Percentiles rank a stretch among this genome's conserved stretches.
phyloP scores from a whole-genome alignment of 2,329 filamentous ascomycete genomes.

The Penicillium sp. region DNA sequence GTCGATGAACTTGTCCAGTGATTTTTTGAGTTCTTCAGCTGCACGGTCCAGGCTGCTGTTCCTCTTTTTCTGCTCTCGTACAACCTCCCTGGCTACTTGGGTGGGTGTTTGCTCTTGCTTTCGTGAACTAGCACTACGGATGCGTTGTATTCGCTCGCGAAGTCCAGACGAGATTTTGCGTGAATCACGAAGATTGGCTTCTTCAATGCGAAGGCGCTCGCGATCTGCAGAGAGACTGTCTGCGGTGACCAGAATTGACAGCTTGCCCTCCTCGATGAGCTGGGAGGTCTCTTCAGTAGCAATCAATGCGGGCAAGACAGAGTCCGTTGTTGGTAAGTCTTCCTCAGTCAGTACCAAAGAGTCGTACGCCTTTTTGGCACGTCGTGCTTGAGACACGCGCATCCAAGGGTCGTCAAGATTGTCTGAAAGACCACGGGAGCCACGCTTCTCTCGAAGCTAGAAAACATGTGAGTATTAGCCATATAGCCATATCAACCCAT shows the following conservation, averaged over 20 bases:
- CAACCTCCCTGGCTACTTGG: constrained; percentile 63
- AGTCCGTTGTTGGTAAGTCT: constrained; percentile 66
- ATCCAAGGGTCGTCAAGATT: constrained; percentile 30
- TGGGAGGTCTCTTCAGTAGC: constrained; percentile 68
- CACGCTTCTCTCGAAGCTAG: constrained; percentile 37
- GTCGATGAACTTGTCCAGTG: constrained; percentile 71
- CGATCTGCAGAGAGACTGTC: constrained; percentile 43
- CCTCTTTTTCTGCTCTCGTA: constrained; percentile 62
- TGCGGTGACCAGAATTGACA: constrained; percentile 53
- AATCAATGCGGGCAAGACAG: constrained; percentile 69
- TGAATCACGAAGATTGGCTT: constrained; percentile 51
- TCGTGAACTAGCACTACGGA: constrained; percentile 60
- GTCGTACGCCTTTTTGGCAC: constrained; percentile 66
- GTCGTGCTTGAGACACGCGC: constrained; percentile 50
- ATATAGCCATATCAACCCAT: constrained; percentile 8
- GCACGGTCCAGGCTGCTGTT: constrained; percentile 63
- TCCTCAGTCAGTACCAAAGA: constrained; percentile 63
- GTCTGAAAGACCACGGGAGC: constrained; percentile 32
- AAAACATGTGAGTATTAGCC: constrained; percentile 13
- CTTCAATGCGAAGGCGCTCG: constrained; percentile 46
- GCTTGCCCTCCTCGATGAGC: constrained; percentile 65
- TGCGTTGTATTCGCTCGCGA: constrained; percentile 58
- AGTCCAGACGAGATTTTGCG: constrained; percentile 51
- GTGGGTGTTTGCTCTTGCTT: constrained; percentile 61
- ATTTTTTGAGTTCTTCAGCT: constrained; percentile 61